Conservation (phyloP, 148 eudicot genomes). For the Polygonum aviculare region DNA sequence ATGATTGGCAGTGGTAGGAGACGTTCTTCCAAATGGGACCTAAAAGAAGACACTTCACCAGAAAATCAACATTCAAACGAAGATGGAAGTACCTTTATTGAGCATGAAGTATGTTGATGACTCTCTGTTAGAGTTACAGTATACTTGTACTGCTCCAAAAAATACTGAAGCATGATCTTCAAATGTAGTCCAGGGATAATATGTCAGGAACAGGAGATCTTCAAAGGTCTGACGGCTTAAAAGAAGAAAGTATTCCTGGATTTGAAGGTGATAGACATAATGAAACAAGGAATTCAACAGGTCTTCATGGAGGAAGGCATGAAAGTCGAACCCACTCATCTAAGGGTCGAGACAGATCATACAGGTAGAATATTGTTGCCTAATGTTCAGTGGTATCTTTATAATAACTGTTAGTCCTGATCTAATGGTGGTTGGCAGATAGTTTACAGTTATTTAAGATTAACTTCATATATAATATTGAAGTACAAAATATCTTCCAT, state of each 20-base stretch:
- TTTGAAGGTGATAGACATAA: constrained; percentile 15
- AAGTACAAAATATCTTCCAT: neutral
- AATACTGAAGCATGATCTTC: constrained; percentile 10
- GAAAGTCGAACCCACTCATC: constrained; percentile 17
- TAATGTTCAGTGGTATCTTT: neutral
- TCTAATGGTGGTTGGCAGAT: neutral
- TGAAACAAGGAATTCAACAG: constrained; percentile 25
- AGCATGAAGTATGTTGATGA: constrained; percentile 3
- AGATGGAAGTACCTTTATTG: neutral
- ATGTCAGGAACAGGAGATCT: constrained; percentile 6
- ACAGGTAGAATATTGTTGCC: constrained; percentile 17
- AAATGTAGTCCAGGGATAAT: constrained; percentile 13
- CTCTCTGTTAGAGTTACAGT: neutral
- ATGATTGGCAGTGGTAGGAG: constrained; percentile 54
- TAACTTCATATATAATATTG: neutral
- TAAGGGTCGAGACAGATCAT: constrained; percentile 18
- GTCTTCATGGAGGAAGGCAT: constrained; percentile 23
- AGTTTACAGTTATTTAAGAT: neutral
- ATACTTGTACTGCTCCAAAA: neutral
- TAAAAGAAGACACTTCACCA: constrained; percentile 18
- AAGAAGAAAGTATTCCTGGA: constrained; percentile 2
- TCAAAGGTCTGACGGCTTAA: constrained; percentile 8
- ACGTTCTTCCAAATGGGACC: constrained; percentile 46
- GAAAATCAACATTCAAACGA: neutral
- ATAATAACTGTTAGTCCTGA: neutral